Evolutionary conservation across 1,139 yeast genomes (phyloP).

Genomic region (Saccharomyces hybrid): DNA sequence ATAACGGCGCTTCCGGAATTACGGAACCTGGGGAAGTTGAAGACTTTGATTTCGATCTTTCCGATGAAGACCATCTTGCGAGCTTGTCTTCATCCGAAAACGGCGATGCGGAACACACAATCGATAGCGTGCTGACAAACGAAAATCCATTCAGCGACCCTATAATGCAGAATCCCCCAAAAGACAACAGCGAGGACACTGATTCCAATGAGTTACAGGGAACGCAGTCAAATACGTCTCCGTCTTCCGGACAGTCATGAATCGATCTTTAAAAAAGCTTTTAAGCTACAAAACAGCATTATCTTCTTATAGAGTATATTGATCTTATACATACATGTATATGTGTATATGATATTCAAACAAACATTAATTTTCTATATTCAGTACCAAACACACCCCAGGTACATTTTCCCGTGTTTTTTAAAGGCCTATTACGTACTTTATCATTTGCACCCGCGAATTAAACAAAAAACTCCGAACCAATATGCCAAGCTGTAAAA

Average conservation of each 20-base stretch:
- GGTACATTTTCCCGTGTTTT: too few species aligned
- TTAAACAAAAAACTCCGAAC: background rate
- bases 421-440: background rate
- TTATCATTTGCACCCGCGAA: background rate
- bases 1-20: conserved; percentile 12
- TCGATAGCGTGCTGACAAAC: background rate
- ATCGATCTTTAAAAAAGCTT: background rate
- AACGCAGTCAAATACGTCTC: background rate
- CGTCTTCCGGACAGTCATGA: background rate
- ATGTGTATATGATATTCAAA: background rate
- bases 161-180: background rate
- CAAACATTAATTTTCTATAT: background rate
- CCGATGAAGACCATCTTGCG: conserved; percentile 23
- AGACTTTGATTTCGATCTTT: conserved; percentile 29
- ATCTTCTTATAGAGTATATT: background rate
- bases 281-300: background rate
- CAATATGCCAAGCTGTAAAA: background rate
- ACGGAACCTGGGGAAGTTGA: conserved; percentile 15
- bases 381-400: too few species aligned
- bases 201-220: background rate
- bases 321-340: background rate
- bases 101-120: background rate
- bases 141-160: conserved; percentile 1
- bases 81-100: conserved; percentile 1
- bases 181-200: background rate